Evolutionary conservation across 202 grass and related monocot genomes (phyloP), one percentile per base, ranked within the genome.

Genomic region (Elaeis oleifera): DNA sequence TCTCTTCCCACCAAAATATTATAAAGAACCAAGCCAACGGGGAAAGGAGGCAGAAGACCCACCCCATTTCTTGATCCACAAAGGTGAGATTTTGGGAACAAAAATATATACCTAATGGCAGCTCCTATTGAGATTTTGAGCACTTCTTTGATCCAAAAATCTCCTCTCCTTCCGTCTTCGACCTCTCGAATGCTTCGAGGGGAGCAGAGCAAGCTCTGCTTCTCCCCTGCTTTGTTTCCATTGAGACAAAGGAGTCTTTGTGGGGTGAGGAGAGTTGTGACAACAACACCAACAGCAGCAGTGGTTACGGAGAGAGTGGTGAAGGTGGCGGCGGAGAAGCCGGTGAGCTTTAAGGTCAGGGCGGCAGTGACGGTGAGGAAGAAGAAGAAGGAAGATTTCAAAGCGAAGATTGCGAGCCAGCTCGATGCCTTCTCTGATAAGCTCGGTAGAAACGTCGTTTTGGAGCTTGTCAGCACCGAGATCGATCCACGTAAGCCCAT

Each of bases 341-440:
- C 53, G 18, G 65, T 56, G 65, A 68, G 5, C 9, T 56, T 68
- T 56, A 68, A 32, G 53, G 65, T 68, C 26, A 17, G 65, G 13
- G 65, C 65, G 18, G 65, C 65, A 6, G 52, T 68, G 28, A 68
- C 65, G 18, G 51, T 68, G 53, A 55, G 65, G 52, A 68, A 25
- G 65, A 68, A 68, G 52, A 65, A 25, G 49, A 68, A 56, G 52
- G 53, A 68, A 53, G 52, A 24, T 6, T 16, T 56, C 1, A 39
- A n/a, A 8, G 65, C 23, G 11, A 23, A 3, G 18, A 17, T 67
- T 23, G 50, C 63, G 6, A 67, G 14, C 50, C 24, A 67, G 50
- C 9, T 67, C 6, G 63, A 67, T 31, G 63, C 50, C n/a, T 67
- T 67, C 50, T 53, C 50, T 0, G 63, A 67, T 17, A 54, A 18